Evolutionary conservation across 1,284 basidiomycete genomes (phyloP).

Genomic region (Schizophyllum amplum): DNA sequence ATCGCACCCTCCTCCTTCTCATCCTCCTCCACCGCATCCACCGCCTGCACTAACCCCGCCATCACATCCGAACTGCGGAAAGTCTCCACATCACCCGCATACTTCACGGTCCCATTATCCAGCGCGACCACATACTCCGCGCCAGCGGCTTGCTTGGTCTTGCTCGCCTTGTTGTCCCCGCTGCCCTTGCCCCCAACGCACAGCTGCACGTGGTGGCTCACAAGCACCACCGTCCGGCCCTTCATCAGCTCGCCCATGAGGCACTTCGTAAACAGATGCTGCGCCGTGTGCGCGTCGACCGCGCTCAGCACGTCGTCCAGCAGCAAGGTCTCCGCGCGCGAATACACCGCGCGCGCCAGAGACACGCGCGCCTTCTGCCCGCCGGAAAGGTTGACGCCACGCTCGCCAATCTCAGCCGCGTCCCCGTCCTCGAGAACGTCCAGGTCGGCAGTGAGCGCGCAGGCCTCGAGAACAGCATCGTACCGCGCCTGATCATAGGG

Average conservation of each 20-base stretch:
- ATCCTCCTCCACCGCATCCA: constrained; percentile 35
- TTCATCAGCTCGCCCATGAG: constrained; percentile 78
- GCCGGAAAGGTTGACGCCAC: constrained; percentile 83
- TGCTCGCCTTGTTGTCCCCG: too few species aligned
- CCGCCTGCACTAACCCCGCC: constrained; percentile 59
- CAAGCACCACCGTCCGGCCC: constrained; percentile 76
- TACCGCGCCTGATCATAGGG: constrained; percentile 78
- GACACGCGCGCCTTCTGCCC: constrained; percentile 95
- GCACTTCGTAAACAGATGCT: constrained; percentile 78
- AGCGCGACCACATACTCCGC: constrained; percentile 73
- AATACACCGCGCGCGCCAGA: constrained; percentile 90
- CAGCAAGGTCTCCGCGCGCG: constrained; percentile 76
- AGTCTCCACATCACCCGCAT: constrained; percentile 56
- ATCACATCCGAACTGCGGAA: constrained; percentile 67
- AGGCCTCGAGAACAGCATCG: constrained; percentile 60
- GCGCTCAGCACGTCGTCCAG: constrained; percentile 86
- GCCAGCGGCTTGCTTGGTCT: background rate
- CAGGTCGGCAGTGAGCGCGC: constrained; percentile 62
- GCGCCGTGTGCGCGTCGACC: constrained; percentile 86
- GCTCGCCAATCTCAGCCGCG: constrained; percentile 86
- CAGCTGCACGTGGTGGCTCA: constrained; percentile 86
- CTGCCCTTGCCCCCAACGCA: constrained; percentile 43
- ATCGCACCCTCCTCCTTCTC: constrained; percentile 33
- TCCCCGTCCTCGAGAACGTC: constrained; percentile 93
- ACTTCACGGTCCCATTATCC: constrained; percentile 81